Percentiles rank a stretch among this genome's conserved stretches.
Evolutionary conservation across 2,329 filamentous ascomycete genomes (phyloP).

Genomic region (Lachnellula suecica): DNA sequence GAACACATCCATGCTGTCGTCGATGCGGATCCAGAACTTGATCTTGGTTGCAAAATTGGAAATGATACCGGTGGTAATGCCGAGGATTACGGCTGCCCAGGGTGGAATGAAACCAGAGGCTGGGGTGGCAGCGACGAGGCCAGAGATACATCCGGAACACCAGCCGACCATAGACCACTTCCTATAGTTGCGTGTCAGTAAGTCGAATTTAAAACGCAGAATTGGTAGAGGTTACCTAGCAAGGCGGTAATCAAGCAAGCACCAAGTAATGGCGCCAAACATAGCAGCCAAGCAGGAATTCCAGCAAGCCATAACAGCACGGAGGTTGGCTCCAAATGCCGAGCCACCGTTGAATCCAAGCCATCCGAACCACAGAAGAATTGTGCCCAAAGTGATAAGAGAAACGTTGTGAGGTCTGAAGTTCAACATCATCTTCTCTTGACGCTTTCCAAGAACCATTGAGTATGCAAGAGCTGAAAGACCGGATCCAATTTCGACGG

Average conservation of each 20-base stretch:
- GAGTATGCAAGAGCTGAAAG: slow-evolving; percentile 93
- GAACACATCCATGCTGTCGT: slow-evolving; percentile 71
- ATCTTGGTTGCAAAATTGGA: slow-evolving; percentile 69
- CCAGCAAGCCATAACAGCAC: slow-evolving; percentile 96
- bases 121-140: slow-evolving; percentile 68
- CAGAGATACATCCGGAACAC: slow-evolving; percentile 71
- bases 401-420: slow-evolving; percentile 99
- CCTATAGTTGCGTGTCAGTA: slow-evolving; percentile 37
- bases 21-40: slow-evolving; percentile 56
- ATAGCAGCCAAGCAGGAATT: slow-evolving; percentile 81
- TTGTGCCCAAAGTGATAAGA: slow-evolving; percentile 90
- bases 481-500: slow-evolving; percentile 95
- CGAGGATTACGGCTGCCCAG: slow-evolving; percentile 67
- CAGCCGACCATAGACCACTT: slow-evolving; percentile 87
- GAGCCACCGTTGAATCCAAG: slow-evolving; percentile 98
- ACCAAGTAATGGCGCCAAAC: slow-evolving; percentile 92
- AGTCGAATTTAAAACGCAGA: not conserved
- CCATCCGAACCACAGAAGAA: slow-evolving; percentile 98
- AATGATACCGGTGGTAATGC: slow-evolving; percentile 62
- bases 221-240: slow-evolving; percentile 36
- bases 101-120: slow-evolving; percentile 68
- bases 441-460: slow-evolving; percentile 89
- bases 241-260: slow-evolving; percentile 90
- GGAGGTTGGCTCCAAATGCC: slow-evolving; percentile 88
- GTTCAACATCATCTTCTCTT: slow-evolving; percentile 99